phyloP scores from a whole-genome alignment of 805 yeast genomes.

The Isabelozyma gotoi region DNA sequence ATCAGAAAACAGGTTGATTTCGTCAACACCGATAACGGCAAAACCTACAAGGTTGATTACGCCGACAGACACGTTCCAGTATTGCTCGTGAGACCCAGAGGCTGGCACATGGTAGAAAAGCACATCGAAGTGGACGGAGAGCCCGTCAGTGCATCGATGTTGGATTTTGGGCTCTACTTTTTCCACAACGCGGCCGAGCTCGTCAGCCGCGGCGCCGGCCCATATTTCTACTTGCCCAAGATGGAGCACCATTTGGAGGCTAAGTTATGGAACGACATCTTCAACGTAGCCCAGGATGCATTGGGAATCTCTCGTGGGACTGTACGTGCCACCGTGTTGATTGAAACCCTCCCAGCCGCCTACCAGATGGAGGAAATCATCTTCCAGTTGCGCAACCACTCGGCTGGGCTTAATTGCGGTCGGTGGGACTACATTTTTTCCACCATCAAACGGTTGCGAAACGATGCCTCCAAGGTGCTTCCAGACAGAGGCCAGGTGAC shows the following conservation, averaged over 20 bases:
- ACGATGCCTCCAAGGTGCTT: conserved; percentile 15
- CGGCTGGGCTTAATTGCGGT: conserved; percentile 21
- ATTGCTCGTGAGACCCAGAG: conserved; percentile 20
- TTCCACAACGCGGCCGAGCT: conserved; percentile 16
- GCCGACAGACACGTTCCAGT: conserved; percentile 12
- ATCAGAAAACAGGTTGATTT: conserved; percentile 18
- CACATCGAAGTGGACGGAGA: conserved; percentile 18
- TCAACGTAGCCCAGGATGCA: conserved; percentile 18
- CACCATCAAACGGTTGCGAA: conserved; percentile 16
- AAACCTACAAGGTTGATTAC: conserved; percentile 33
- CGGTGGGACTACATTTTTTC: conserved; percentile 24
- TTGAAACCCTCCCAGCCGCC: conserved; percentile 22
- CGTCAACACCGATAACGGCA: conserved; percentile 21
- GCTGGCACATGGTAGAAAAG: conserved; percentile 22
- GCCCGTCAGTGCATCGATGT: conserved; percentile 17
- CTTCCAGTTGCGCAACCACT: conserved; percentile 17
- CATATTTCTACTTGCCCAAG: conserved; percentile 21
- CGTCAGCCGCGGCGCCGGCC: conserved; percentile 14
- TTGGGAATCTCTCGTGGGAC: conserved; percentile 17
- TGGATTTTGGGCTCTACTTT: conserved; percentile 20
- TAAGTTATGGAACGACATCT: conserved; percentile 19
- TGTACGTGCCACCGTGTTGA: conserved; percentile 18
- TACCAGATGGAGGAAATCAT: conserved; percentile 24
- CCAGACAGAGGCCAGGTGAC: conserved; percentile 20
- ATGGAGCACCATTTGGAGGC: conserved; percentile 23